Evolutionary conservation across 768 basidiomycete genomes (phyloP), one percentile per base, ranked within the genome.

Genomic region (Russula earlei): DNA sequence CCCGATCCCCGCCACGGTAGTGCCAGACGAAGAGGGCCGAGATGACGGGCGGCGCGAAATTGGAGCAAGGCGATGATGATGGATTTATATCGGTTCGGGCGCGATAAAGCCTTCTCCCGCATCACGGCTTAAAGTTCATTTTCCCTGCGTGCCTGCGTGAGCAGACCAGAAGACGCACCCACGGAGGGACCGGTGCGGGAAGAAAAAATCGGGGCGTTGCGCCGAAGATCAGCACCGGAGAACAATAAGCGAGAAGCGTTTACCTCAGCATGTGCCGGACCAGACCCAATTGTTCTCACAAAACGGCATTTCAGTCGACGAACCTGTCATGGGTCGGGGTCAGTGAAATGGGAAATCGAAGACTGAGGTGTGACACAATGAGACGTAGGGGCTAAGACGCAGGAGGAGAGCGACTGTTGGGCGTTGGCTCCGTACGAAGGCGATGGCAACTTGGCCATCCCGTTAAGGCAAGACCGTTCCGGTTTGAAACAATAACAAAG

Each of bases 231-330:
- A 31, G 49, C 37, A 60, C 24, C 33, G 51, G 11, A 60, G 33
- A 52, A 60, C 59, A 60, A 60, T 60, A 60, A 60, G 55, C 38
- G 33, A 52, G 59, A 52, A 58, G 59, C 4, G 41, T 52, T 57
- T 58, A 58, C 51, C 44, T 52, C 59, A 58, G 49, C 49, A 59
- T 20, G 46, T 37, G 56, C 59, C 46, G 9, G 49, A 40, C 19
- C 20, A 34, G 20, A n/a, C 40, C n/a, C 41, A 60, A 60, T 60
- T 60, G 59, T 60, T 58, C 31, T 58, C 25, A 49, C 29, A 34
- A 41, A 29, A 51, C 55, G 58, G 56, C 55, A 56, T 46, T 1
- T 17, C 37, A 53, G 33, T 43, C 19, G n/a, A 20, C 41, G 25
- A 50, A 34, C 55, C 44, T 52, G 41, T 38, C 27, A 51, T 41